phyloP scores from a whole-genome alignment of 116 monocot genomes.

The Zostera marina region DNA sequence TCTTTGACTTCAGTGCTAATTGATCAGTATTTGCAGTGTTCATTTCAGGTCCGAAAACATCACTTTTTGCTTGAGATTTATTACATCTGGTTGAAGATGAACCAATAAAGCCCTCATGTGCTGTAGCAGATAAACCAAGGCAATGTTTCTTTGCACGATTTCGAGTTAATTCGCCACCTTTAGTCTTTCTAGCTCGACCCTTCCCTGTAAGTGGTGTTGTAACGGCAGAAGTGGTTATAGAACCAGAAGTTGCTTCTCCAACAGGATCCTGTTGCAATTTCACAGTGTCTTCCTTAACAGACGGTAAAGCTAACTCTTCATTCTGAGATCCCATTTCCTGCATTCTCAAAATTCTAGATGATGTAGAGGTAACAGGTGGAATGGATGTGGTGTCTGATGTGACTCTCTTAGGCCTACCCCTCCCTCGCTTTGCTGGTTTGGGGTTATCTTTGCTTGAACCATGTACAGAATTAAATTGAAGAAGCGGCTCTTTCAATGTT shows the following conservation, averaged over 20 bases:
- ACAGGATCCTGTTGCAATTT: background rate
- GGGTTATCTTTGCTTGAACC: conserved; percentile 6
- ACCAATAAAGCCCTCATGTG: conserved; percentile 2
- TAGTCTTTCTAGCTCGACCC: conserved; percentile 22
- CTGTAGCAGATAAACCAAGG: conserved; percentile 10
- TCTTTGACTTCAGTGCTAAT: background rate
- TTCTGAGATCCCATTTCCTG: conserved; percentile 14
- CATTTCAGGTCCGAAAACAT: background rate
- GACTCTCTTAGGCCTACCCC: conserved; percentile 79
- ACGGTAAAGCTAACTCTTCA: conserved; percentile 8
- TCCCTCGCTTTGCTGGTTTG: conserved; percentile 46
- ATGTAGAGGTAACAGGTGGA: conserved; percentile 6
- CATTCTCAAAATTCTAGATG: conserved; percentile 10
- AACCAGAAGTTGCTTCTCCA: conserved; percentile 4
- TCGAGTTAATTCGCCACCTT: conserved; percentile 37
- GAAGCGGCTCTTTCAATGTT: background rate
- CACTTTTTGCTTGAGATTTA: background rate
- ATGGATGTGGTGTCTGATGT: conserved; percentile 9
- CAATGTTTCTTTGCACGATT: conserved; percentile 39
- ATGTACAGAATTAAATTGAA: background rate
- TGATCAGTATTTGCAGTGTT: background rate
- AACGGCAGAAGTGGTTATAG: conserved; percentile 10
- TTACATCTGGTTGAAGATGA: background rate
- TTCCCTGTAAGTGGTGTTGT: conserved; percentile 11
- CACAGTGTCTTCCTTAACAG: background rate